Evolutionary conservation across 148 eudicot species (phyloP).

Genomic region (Salicornia ramosissima): DNA sequence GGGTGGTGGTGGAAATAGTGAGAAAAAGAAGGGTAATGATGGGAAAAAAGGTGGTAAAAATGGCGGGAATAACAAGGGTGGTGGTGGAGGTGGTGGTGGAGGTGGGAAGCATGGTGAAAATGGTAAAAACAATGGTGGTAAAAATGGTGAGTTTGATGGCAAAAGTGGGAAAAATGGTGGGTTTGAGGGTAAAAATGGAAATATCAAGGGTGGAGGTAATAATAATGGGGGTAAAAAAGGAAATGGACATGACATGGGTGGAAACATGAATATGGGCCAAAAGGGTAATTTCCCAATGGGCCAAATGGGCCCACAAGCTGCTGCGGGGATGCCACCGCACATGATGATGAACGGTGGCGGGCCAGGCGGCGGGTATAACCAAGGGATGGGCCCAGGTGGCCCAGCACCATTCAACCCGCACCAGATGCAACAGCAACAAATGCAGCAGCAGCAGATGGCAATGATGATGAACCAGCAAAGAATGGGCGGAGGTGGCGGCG

Average conservation of each 20-base stretch:
- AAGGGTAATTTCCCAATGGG: constrained; percentile 48
- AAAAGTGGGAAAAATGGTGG: constrained; percentile 30
- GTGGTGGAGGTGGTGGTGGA: constrained; percentile 21
- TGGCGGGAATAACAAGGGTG: constrained; percentile 19
- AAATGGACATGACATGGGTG: constrained; percentile 31
- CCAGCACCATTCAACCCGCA: constrained; percentile 39
- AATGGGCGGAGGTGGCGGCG: constrained; percentile 43
- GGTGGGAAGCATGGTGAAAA: constrained; percentile 29
- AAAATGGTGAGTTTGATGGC: constrained; percentile 11
- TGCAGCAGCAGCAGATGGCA: constrained; percentile 81
- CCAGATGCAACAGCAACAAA: constrained; percentile 60
- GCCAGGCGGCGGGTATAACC: constrained; percentile 33
- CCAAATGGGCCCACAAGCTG: constrained; percentile 51
- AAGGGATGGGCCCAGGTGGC: constrained; percentile 49
- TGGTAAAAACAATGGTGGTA: constrained; percentile 29
- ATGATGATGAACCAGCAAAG: constrained; percentile 87
- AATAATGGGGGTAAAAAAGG: constrained; percentile 29
- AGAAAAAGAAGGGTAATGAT: constrained; percentile 30
- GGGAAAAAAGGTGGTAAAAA: constrained; percentile 34
- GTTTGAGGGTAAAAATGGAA: not conserved
- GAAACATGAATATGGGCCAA: constrained; percentile 35
- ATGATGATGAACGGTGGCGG: constrained; percentile 28
- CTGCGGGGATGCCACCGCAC: constrained; percentile 44
- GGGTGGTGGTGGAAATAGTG: constrained; percentile 28
- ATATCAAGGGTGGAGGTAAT: constrained; percentile 15